These are phyloP conservation scores for Rutstroemia sp. DNA, from an alignment of 2,329 filamentous ascomycete species.

Conservation along the genomic window DNA sequence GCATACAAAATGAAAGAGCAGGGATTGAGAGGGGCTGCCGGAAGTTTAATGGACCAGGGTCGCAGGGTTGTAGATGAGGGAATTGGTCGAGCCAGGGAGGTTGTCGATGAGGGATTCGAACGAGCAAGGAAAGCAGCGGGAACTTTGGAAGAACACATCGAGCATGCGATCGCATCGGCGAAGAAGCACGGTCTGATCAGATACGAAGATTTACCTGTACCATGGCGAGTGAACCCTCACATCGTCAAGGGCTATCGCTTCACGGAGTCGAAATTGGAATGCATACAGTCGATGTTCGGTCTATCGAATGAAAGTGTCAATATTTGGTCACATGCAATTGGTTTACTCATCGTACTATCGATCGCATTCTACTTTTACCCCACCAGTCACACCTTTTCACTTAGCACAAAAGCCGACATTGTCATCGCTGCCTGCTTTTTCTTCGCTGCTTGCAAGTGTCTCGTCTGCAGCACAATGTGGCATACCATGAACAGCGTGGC, in stretches of 20 bases:
- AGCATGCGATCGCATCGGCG: constrained; percentile 66
- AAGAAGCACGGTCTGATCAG: constrained; percentile 74
- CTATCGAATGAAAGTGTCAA: constrained; percentile 93
- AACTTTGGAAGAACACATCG: constrained; percentile 76
- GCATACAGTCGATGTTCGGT: constrained; percentile 73
- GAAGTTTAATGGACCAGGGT: constrained; percentile 68
- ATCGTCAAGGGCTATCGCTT: constrained; percentile 91
- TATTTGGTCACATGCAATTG: constrained; percentile 93
- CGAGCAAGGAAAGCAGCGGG: constrained; percentile 76
- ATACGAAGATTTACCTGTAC: constrained; percentile 84
- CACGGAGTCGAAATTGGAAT: constrained; percentile 83
- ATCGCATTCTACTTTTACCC: constrained; percentile 97
- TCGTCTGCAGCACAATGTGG: constrained; percentile 94
- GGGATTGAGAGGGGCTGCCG: constrained; percentile 65
- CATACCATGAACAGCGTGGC: constrained; percentile 98
- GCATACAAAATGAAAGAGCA: constrained; percentile 74
- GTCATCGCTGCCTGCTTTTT: constrained; percentile 93
- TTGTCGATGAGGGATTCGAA: constrained; percentile 74
- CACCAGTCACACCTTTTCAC: constrained; percentile 73
- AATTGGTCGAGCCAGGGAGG: constrained; percentile 64
- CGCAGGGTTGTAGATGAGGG: constrained; percentile 75
- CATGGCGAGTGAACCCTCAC: constrained; percentile 93
- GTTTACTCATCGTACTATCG: constrained; percentile 77
- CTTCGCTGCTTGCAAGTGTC: constrained; percentile 88
- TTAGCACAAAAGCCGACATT: constrained; percentile 82